A percentile compares a stretch with the other conserved stretches of the same genome.
These are phyloP conservation scores for Amniculicola lignicola DNA, from an alignment of 495 filamentous ascomycete species.

Conservation along the genomic window DNA sequence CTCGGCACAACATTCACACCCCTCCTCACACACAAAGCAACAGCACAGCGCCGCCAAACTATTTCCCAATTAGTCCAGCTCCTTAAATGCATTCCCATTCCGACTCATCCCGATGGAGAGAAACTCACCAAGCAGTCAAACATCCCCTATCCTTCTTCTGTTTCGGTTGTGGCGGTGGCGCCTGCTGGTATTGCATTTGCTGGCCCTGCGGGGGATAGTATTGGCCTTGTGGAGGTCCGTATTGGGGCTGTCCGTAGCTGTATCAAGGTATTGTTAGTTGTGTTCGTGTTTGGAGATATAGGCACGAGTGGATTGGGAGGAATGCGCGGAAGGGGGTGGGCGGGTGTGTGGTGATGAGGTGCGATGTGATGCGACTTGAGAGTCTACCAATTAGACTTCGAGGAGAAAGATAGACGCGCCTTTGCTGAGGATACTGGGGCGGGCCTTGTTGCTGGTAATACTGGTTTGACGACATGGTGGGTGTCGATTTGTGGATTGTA, in stretches of 20 bases:
- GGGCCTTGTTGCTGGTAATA: conserved; percentile 21
- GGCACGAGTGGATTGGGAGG: too few relatives aligned
- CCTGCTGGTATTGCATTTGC: conserved; percentile 59
- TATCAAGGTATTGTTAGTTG: too few relatives aligned
- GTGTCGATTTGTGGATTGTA: not conserved
- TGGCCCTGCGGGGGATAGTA: too few relatives aligned
- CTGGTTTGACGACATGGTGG: conserved; percentile 21
- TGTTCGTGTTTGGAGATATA: too few relatives aligned
- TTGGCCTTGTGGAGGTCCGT: conserved; percentile 36
- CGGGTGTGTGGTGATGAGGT: too few relatives aligned
- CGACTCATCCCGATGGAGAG: not conserved
- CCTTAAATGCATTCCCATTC: not conserved
- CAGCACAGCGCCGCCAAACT: conserved; percentile 69
- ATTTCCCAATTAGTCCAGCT: not conserved
- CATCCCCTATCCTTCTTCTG: conserved; percentile 59
- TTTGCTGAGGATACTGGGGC: conserved; percentile 44
- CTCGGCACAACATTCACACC: conserved; percentile 72
- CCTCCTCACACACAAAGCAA: conserved; percentile 74
- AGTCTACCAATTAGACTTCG: too few relatives aligned
- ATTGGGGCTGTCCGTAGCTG: conserved; percentile 23
- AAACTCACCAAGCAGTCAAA: conserved; percentile 56
- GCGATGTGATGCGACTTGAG: too few relatives aligned
- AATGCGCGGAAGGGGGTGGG: too few relatives aligned
- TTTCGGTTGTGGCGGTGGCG: conserved; percentile 46
- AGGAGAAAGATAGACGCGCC: conserved; percentile 30